phyloP scores from a whole-genome alignment of 2,329 filamentous ascomycete genomes.

The Alternaria sp. region DNA sequence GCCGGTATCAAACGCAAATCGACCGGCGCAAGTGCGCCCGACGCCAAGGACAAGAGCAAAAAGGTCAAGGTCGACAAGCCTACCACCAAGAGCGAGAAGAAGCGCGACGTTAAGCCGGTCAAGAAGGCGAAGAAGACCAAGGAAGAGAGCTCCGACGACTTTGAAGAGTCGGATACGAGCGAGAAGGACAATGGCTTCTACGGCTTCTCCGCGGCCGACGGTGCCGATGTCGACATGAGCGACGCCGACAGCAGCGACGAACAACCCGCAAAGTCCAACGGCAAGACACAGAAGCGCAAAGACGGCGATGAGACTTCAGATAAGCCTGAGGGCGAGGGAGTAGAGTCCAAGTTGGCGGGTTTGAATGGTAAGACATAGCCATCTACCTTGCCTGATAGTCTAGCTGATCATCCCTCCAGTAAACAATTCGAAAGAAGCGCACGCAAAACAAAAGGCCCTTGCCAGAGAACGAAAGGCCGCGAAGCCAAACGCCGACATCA shows the following conservation, averaged over 20 bases:
- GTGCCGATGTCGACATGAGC: constrained; percentile 34
- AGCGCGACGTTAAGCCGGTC: constrained; percentile 31
- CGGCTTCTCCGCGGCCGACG: constrained; percentile 40
- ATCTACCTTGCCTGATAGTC: not conserved
- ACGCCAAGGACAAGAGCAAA: constrained; percentile 42
- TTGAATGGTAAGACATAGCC: constrained; percentile 32
- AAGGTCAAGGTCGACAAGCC: constrained; percentile 48
- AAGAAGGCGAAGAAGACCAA: constrained; percentile 42
- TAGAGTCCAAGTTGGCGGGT: constrained; percentile 31
- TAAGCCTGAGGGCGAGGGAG: constrained; percentile 24
- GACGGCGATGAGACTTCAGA: constrained; percentile 29
- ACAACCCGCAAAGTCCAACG: constrained; percentile 19
- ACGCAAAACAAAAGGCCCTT: constrained; percentile 89
- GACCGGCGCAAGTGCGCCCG: constrained; percentile 19
- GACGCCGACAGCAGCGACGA: constrained; percentile 26
- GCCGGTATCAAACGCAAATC: constrained; percentile 47
- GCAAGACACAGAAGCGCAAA: constrained; percentile 30
- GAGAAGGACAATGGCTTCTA: constrained; percentile 46
- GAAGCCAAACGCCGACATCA: constrained; percentile 90
- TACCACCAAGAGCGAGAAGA: constrained; percentile 33
- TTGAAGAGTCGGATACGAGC: constrained; percentile 46
- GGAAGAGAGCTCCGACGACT: constrained; percentile 36
- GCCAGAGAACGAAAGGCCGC: constrained; percentile 87
- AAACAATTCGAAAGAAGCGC: constrained; percentile 81
- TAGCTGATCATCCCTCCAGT: constrained; percentile 51